Evolutionary conservation across 192 early-diverging fungal species (phyloP), one percentile per base, ranked within the genome.

Genomic region (Geosiphon pyriformis): DNA sequence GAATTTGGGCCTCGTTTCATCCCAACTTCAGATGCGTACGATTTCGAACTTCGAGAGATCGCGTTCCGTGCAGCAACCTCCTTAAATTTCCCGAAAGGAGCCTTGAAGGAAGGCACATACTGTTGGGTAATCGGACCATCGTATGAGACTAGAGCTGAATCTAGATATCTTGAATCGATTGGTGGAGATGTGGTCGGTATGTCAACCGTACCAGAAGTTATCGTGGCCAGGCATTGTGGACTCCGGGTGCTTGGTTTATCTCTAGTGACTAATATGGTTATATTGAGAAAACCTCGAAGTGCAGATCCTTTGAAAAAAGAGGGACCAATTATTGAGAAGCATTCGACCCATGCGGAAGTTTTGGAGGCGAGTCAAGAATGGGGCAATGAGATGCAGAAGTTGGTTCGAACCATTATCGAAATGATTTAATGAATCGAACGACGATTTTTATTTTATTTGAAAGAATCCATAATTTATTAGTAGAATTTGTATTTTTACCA

Each of bases 111-210:
- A 73, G 93, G 91, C 59, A 77, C 90, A 8, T 94, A 92, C 68
- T 78, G 74, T 67, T 89, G 89, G 70, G 90, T 94, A 6, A 76
- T 89, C n/a, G 94, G 94, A 0, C 94, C 94, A n/a, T 84, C 82
- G n/a, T 94, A 89, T 67, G 95, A 97, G 74, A 90, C 91, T 2
- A 77, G 89, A 53, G 90, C 92, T 1, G 94, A 97, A 70, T 84
- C 87, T 58, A 65, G 88, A 33, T 85, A 85, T 65, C 76, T 97
- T 64, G 79, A 81, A 7, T 20, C 30, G 8, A 70, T 88, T 20
- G 91, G 91, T 31, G 92, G 82, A 12, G 93, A 95, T 73, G 83
- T 84, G 48, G 87, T 97, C 11, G 93, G 94, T 22, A 92, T 94
- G 86, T 89, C 86, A 17, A 95, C 92, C 3, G 86, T 90, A 33